Evolutionary conservation across 1,284 basidiomycete species (phyloP), one percentile per base, ranked within the genome.

Genomic region (Phlebopus sp.): DNA sequence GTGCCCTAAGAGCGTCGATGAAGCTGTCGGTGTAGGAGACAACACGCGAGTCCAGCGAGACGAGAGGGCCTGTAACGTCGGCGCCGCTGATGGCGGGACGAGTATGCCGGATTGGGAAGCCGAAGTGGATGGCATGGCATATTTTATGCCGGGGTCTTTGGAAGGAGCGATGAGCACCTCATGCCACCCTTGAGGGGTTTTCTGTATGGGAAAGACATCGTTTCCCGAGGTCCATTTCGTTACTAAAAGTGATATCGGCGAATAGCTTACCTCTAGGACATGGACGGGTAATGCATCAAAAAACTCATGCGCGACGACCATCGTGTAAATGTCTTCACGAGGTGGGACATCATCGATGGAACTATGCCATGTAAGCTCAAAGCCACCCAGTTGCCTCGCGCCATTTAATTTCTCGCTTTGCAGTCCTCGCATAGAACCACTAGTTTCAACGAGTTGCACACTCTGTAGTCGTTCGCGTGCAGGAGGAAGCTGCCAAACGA

Each of bases 211-310:
- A 27, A 27, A 4, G n/a, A 46, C 44, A 38, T 13, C 13, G 34
- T 29, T 25, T 48, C 14, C 34, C 27, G 31, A 42, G 35, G 44
- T n/a, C 13, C n/a, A 15, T 44, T 40, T 36, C 17, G 14, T n/a
- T 29, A 10, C n/a, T 38, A 17, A 39, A 14, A n/a, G 40, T 30
- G 38, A 23, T 6, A 23, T 23, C 21, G 4, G 21, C 21, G 21
- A 23, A 4, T 6, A 13, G 62, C 71, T 11, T 56, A 92, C 92
- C 74, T 97, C 85, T 39, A 99, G 76, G 27, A 96, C 73, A 66
- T 97, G 91, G 42, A 97, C 85, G 0, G 96, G 96, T 42, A 99
- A 75, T 0, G 96, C 96, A 62, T 99, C 97, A 55, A 99, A 98
- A 70, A 99, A 97, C 64, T 99, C 97, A 66, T 99, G 96, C 0